Base-by-base conservation (phyloP, 2,329 filamentous ascomycete genomes). In the Alternaria brassicicola region DNA sequence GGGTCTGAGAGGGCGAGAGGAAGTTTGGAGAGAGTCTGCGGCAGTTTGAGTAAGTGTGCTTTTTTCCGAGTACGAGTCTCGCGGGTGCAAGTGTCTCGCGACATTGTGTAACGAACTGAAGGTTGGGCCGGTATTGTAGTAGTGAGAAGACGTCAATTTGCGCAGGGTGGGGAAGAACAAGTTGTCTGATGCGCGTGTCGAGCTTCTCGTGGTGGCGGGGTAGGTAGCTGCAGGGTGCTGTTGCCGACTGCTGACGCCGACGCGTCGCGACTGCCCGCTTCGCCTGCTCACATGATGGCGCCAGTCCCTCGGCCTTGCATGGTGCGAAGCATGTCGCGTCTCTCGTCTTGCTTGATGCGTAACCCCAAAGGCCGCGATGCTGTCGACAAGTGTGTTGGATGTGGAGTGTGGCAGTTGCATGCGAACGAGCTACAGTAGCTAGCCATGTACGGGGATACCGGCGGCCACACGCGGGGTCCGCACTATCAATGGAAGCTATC, bases 361-460 rank as follows among this genome's bases (percentile, higher is more conserved):
- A 25, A 17, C 30, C 30, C 36, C 33, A 33, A n/a, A 2, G 28
- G 19, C 43, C 31, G 59, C 35, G n/a, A 28, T 28, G 26, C n/a
- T 42, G 23, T n/a, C 25, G 51, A 59, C 57, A 55, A 59, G 59
- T 41, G 59, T 66, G 52, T 59, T 52, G 6, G 43, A 12, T 42
- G 59, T 53, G 63, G 60, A 57, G 61, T 59, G 48, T 46, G 69
- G 70, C 62, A 74, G 61, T 65, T 67, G 55, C 54, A 69, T 59
- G 63, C 69, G 68, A 55, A 55, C 48, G 52, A 59, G 61, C 57
- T 57, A n/a, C n/a, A n/a, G n/a, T n/a, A 64, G 55, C 43, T 47
- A 52, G 17, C 8, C 12, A 38, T 55, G n/a, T n/a, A n/a, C n/a
- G 61, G 63, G 64, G 62, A 46, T 46, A 61, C 21, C 21, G 35